Percentiles rank a stretch among this genome's conserved stretches.
phyloP scores from a whole-genome alignment of 768 basidiomycete species.

The Auricularia cornea region DNA sequence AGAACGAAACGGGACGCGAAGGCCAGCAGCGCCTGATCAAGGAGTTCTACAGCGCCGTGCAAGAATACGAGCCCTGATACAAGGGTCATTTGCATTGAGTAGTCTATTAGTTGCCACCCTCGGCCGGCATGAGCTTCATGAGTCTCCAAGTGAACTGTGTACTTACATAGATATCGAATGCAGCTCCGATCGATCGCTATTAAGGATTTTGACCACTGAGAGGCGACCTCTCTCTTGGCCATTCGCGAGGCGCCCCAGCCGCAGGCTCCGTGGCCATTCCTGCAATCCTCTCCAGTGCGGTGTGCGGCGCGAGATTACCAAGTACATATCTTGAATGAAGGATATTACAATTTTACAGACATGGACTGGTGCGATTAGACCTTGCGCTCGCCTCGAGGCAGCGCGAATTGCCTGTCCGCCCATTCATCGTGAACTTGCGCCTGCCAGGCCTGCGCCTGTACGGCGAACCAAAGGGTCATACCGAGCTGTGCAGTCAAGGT shows the following conservation, averaged over 20 bases:
- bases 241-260: too few relatives aligned
- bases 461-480: slow-evolving; percentile 8
- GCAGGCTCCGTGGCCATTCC: too few relatives aligned
- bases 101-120: too few relatives aligned
- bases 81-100: background rate
- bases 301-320: too few relatives aligned
- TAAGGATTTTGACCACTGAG: too few relatives aligned
- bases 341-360: background rate
- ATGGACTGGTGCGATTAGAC: background rate
- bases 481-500: slow-evolving; percentile 14
- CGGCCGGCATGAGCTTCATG: too few relatives aligned
- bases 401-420: background rate
- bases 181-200: too few relatives aligned
- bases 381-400: background rate
- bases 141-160: too few relatives aligned
- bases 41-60: slow-evolving; percentile 80
- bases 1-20: slow-evolving; percentile 55
- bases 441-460: background rate
- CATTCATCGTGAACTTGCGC: background rate
- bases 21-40: slow-evolving; percentile 73
- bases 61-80: slow-evolving; percentile 54
- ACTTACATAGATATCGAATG: too few relatives aligned
- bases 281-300: too few relatives aligned
- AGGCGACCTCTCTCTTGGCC: too few relatives aligned
- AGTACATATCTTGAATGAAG: too few relatives aligned